Evolutionary conservation across 345 rosid species (phyloP).

Genomic region (Balakata baccata): DNA sequence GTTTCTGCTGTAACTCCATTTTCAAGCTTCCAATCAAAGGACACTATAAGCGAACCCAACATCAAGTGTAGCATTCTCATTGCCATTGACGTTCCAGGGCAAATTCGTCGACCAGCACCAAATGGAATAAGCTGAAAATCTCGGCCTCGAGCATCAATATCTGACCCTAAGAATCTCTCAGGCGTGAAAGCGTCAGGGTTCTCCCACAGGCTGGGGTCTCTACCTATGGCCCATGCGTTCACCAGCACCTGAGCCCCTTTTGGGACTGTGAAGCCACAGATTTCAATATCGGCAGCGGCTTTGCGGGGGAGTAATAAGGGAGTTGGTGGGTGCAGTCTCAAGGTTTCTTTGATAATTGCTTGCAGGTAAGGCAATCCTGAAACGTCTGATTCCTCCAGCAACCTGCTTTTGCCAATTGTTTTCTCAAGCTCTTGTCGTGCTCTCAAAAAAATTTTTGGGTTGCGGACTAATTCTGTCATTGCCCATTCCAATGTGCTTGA

Average conservation of each 20-base stretch:
- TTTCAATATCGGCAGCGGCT: neutral
- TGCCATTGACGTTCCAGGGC: conserved; percentile 7
- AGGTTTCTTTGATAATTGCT: neutral
- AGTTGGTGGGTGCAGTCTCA: neutral
- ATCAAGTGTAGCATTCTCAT: neutral
- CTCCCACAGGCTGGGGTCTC: neutral
- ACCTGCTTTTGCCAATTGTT: conserved; percentile 20
- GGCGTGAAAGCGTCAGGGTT: neutral
- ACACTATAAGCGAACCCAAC: neutral
- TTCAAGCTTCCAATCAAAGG: conserved; percentile 13
- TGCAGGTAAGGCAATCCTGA: neutral
- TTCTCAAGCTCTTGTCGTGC: conserved; percentile 25
- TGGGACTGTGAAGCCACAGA: neutral
- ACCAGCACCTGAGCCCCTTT: conserved; percentile 4
- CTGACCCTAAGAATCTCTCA: conserved; percentile 2
- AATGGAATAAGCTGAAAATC: conserved; percentile 4
- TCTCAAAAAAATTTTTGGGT: conserved; percentile 9
- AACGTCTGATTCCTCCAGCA: conserved; percentile 35
- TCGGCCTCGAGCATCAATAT: neutral
- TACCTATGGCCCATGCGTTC: conserved; percentile 33
- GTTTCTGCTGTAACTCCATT: neutral
- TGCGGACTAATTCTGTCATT: conserved; percentile 24
- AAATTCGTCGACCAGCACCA: conserved; percentile 6
- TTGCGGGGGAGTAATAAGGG: neutral
- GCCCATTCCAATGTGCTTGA: conserved; percentile 30